phyloP scores from a whole-genome alignment of 176 grass and related monocot genomes.

The Dendrocalamus sinicus region DNA sequence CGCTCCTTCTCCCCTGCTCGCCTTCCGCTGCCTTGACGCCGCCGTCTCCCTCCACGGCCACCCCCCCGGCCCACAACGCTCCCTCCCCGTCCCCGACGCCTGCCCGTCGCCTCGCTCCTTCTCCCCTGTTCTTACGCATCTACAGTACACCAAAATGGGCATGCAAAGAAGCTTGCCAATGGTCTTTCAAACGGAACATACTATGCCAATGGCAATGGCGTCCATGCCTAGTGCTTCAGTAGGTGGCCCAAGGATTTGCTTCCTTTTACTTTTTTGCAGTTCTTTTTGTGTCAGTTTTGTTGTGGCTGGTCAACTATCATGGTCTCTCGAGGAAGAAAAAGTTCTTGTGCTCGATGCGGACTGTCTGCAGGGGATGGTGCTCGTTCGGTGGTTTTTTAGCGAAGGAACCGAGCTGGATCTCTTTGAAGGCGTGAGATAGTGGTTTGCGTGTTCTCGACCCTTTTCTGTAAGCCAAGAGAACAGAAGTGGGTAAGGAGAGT shows the following conservation, averaged over 20 bases:
- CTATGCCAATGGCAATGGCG: constrained; percentile 76
- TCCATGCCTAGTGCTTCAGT: constrained; percentile 54
- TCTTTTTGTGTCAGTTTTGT: constrained; percentile 38
- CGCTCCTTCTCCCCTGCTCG: too few relatives aligned
- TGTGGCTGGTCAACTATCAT: constrained; percentile 39
- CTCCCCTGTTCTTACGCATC: constrained; percentile 18
- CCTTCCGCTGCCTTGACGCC: too few relatives aligned
- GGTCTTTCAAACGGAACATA: constrained; percentile 63
- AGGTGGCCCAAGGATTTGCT: too few relatives aligned
- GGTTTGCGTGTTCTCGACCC: constrained; percentile 55
- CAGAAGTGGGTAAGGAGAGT: constrained; percentile 59
- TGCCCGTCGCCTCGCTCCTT: too few relatives aligned
- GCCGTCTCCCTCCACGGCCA: too few relatives aligned
- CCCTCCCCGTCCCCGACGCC: too few relatives aligned
- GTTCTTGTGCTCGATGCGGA: constrained; percentile 50
- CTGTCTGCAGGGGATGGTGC: constrained; percentile 46
- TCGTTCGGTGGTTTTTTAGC: constrained; percentile 65
- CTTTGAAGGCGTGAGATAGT: constrained; percentile 47
- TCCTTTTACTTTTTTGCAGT: too few relatives aligned
- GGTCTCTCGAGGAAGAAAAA: constrained; percentile 70
- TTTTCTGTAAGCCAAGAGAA: constrained; percentile 49
- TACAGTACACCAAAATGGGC: constrained; percentile 65
- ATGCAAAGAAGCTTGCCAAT: constrained; percentile 58
- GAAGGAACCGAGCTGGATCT: constrained; percentile 61
- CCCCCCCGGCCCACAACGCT: too few relatives aligned